A percentile compares a stretch with the other conserved stretches of the same genome.
Conservation (phyloP, 306 rosid genomes). For the Styphnolobium japonicum region DNA sequence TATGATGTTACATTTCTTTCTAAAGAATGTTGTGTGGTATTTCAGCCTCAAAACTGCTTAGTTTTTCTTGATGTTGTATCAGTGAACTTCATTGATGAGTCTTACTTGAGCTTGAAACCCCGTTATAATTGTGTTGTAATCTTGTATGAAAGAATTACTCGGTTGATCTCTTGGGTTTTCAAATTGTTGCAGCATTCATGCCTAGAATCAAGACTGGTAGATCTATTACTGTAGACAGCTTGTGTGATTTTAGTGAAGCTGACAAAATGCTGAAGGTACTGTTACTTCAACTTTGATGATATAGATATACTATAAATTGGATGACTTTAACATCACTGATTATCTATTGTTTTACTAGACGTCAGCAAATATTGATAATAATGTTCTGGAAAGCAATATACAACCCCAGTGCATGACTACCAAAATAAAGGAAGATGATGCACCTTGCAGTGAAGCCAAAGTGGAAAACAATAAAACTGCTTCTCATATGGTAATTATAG, state of each 20-base stretch:
- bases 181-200: conserved; percentile 76
- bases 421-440: conserved; percentile 32
- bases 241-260: conserved; percentile 78
- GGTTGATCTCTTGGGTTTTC: conserved; percentile 19
- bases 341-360: conserved; percentile 38
- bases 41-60: not conserved
- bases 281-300: conserved; percentile 1
- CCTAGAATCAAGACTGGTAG: conserved; percentile 82
- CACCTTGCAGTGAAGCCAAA: conserved; percentile 17
- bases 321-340: not conserved
- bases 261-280: conserved; percentile 65
- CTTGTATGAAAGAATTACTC: not conserved
- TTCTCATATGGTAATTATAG: conserved; percentile 14
- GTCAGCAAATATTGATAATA: conserved; percentile 36
- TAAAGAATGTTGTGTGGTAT: not conserved
- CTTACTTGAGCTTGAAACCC: not conserved
- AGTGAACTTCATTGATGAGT: not conserved
- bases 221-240: conserved; percentile 63
- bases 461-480: conserved; percentile 26
- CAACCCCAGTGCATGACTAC: conserved; percentile 23
- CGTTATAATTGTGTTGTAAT: not conserved
- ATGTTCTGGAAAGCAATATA: conserved; percentile 26
- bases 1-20: not conserved
- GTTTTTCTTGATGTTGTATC: not conserved
- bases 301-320: not conserved